Percentiles rank a stretch among this genome's conserved stretches.
These are phyloP conservation scores for Aspergillus vadensis DNA, from an alignment of 2,329 filamentous ascomycete genomes.

Conservation along the genomic window DNA sequence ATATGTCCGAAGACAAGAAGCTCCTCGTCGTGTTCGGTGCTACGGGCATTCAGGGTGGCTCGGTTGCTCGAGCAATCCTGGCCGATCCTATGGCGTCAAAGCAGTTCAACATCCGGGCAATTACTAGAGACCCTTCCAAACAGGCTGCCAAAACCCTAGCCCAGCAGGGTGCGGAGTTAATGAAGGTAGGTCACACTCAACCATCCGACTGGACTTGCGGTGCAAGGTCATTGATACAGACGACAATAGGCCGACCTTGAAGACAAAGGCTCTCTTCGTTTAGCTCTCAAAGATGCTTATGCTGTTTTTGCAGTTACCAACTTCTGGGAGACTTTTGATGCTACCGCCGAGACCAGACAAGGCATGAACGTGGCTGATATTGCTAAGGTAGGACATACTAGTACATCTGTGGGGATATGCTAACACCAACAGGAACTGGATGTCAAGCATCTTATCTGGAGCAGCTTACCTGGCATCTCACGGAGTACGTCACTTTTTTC, in stretches of 20 bases:
- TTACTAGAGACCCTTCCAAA: conserved; percentile 54
- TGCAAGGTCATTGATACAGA: not conserved
- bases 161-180: conserved; percentile 51
- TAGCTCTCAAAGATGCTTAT: conserved; percentile 49
- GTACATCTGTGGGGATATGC: conserved; percentile 1
- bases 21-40: conserved; percentile 59
- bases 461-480: conserved; percentile 18
- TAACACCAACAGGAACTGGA: not conserved
- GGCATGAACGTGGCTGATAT: conserved; percentile 26
- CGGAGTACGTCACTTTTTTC: conserved; percentile 22
- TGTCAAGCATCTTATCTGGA: conserved; percentile 15
- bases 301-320: conserved; percentile 41
- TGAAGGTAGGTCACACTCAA: conserved; percentile 27
- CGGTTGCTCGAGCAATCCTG: conserved; percentile 49
- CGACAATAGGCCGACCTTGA: conserved; percentile 51
- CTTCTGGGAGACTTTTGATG: conserved; percentile 5
- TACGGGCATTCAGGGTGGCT: conserved; percentile 60
- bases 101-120: conserved; percentile 53
- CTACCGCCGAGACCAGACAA: conserved; percentile 18
- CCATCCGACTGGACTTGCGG: too few species aligned
- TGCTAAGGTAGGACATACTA: conserved; percentile 25
- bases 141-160: conserved; percentile 48
- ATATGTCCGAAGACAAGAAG: conserved; percentile 22
- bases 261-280: conserved; percentile 47
- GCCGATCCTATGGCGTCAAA: conserved; percentile 43